A percentile compares a stretch with the other conserved stretches of the same genome.
Evolutionary conservation across 345 rosid genomes (phyloP).

Genomic region (Theobroma cacao): DNA sequence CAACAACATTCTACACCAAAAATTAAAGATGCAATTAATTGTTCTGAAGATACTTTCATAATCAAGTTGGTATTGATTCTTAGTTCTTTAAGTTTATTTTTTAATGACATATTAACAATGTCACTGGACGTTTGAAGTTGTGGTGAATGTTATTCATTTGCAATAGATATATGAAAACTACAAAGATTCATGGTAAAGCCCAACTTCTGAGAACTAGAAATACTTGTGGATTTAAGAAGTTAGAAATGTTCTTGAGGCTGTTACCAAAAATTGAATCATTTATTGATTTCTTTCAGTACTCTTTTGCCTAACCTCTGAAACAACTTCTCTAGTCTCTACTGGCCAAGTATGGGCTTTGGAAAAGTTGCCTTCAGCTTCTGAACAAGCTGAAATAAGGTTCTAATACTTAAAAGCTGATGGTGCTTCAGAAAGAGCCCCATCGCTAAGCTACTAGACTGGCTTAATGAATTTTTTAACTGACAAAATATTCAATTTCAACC

Average conservation of each 20-base stretch:
- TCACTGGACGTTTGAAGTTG: neutral
- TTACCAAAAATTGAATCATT: neutral
- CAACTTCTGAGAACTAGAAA: neutral
- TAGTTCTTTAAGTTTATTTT: conserved; percentile 2
- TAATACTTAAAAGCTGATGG: neutral
- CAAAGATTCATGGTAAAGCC: conserved; percentile 1
- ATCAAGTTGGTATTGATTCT: conserved; percentile 60
- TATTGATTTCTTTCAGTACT: neutral
- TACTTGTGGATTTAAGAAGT: neutral
- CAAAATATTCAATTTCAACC: neutral
- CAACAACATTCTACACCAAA: conserved; percentile 38
- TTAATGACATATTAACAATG: neutral
- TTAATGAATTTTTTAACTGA: neutral
- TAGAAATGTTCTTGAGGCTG: neutral
- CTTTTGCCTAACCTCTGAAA: neutral
- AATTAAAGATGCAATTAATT: conserved; percentile 34
- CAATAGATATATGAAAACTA: neutral
- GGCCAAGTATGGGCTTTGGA: neutral
- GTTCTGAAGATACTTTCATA: conserved; percentile 44
- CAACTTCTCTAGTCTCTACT: neutral
- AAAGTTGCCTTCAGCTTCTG: neutral
- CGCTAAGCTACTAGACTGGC: neutral
- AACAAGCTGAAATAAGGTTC: neutral
- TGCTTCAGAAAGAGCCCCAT: neutral
- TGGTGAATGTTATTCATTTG: neutral